phyloP scores from a whole-genome alignment of 2,329 filamentous ascomycete genomes.

The Ceratocystis cubensis region DNA sequence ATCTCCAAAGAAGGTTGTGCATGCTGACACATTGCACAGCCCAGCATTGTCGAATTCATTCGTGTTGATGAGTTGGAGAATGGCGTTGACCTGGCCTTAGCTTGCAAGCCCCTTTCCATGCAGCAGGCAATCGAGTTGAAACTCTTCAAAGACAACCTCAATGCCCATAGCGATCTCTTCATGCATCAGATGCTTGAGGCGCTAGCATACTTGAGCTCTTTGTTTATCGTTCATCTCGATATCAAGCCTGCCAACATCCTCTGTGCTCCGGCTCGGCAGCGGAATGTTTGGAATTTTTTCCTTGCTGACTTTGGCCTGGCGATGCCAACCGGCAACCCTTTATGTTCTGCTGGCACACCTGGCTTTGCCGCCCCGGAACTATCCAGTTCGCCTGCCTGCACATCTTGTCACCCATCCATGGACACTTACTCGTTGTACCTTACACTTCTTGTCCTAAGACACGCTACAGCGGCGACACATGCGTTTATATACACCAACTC shows the following conservation, averaged over 20 bases:
- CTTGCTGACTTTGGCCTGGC: conserved; percentile 17
- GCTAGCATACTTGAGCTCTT: conserved; percentile 4
- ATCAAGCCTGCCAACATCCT: conserved; percentile 19
- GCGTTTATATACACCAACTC: not conserved
- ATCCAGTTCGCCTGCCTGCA: not conserved
- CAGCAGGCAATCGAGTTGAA: not conserved
- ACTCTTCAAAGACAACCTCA: not conserved
- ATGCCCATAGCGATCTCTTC: conserved; percentile 4
- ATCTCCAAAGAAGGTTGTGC: not conserved
- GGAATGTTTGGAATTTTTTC: conserved; percentile 8
- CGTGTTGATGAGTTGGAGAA: not conserved
- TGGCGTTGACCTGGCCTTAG: not conserved
- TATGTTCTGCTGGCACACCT: not conserved
- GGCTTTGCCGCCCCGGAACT: conserved; percentile 13
- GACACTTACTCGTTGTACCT: conserved; percentile 12
- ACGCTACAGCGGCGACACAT: not conserved
- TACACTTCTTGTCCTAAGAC: not conserved
- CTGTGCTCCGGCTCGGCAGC: not conserved
- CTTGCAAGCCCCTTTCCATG: not conserved
- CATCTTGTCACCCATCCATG: conserved; percentile 6
- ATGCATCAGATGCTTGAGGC: conserved; percentile 15
- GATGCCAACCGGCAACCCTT: not conserved
- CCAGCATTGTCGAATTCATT: conserved; percentile 13
- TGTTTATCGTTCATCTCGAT: conserved; percentile 13
- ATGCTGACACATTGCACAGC: not conserved